These are phyloP conservation scores for Leucocoprinus birnbaumii DNA, from an alignment of 768 basidiomycete species.

Conservation along the genomic window DNA sequence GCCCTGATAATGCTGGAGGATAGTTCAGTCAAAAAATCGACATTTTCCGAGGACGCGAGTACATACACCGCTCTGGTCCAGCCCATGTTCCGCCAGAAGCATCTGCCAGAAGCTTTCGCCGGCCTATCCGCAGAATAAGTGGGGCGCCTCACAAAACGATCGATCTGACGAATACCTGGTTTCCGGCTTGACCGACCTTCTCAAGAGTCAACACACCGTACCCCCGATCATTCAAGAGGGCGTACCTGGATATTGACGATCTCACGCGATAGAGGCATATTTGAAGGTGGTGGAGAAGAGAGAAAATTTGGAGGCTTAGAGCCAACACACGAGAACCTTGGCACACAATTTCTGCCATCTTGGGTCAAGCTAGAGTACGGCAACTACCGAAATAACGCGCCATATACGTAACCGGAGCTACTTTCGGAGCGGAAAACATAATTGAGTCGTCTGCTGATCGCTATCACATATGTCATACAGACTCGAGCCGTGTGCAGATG, in stretches of 20 bases:
- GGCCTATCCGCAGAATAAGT: constrained; percentile 32
- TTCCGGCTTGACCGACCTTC: constrained; percentile 72
- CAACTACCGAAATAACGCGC: too few species aligned
- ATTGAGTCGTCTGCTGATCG: too few species aligned
- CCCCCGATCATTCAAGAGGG: constrained; percentile 54
- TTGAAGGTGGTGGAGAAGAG: constrained; percentile 8
- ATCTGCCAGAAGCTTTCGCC: constrained; percentile 90
- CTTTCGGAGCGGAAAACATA: not conserved
- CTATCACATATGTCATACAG: too few species aligned
- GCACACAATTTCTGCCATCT: not conserved
- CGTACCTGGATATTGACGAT: constrained; percentile 54
- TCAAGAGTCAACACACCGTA: constrained; percentile 12
- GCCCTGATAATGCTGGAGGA: constrained; percentile 61
- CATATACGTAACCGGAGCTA: too few species aligned
- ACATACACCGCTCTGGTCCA: constrained; percentile 68
- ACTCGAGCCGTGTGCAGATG: too few species aligned
- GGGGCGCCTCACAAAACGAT: constrained; percentile 6
- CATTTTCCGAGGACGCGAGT: not conserved
- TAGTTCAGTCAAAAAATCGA: constrained; percentile 1
- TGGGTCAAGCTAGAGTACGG: not conserved
- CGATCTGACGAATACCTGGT: constrained; percentile 31
- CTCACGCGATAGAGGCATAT: constrained; percentile 63
- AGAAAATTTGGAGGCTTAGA: not conserved
- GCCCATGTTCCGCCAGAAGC: constrained; percentile 83
- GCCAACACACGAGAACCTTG: not conserved